A percentile compares a stretch with the other conserved stretches of the same genome.
These are phyloP conservation scores for Orbilia brochopaga DNA, from an alignment of 2,329 filamentous ascomycete species.

Conservation along the genomic window DNA sequence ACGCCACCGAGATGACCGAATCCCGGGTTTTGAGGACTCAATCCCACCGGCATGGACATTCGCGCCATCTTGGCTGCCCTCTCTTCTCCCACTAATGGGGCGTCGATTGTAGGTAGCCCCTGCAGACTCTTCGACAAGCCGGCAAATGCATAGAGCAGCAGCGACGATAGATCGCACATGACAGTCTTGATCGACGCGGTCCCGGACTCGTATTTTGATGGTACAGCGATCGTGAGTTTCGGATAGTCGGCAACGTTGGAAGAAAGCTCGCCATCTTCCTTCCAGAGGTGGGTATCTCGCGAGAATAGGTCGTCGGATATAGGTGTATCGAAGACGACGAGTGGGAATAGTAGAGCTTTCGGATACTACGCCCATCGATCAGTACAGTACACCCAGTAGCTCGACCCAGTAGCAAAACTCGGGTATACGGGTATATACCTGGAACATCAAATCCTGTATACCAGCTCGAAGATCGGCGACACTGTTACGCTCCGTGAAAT, in stretches of 20 bases:
- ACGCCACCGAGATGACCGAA: constrained; percentile 57
- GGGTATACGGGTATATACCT: constrained; percentile 25
- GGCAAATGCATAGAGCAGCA: constrained; percentile 77
- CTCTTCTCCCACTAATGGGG: constrained; percentile 66
- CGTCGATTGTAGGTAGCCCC: constrained; percentile 75
- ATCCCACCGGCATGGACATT: constrained; percentile 79
- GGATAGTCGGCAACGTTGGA: constrained; percentile 51
- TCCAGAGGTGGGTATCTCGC: constrained; percentile 58
- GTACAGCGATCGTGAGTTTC: constrained; percentile 72
- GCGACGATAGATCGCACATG: constrained; percentile 77
- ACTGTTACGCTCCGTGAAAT: constrained; percentile 72
- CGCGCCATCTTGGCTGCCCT: constrained; percentile 59
- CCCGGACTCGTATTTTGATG: constrained; percentile 70
- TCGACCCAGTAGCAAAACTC: background rate
- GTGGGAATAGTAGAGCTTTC: constrained; percentile 76
- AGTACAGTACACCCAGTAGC: background rate
- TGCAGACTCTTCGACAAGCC: constrained; percentile 75
- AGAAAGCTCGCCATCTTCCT: constrained; percentile 37
- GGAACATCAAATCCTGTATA: constrained; percentile 42
- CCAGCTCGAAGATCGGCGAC: constrained; percentile 39
- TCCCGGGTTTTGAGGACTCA: constrained; percentile 65
- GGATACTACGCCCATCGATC: constrained; percentile 64
- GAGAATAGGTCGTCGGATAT: constrained; percentile 58
- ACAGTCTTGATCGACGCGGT: constrained; percentile 80
- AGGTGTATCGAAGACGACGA: constrained; percentile 78